Evolutionary conservation across 805 yeast species (phyloP), one percentile per base, ranked within the genome.

Genomic region (Saccharomycopsis babjevae): DNA sequence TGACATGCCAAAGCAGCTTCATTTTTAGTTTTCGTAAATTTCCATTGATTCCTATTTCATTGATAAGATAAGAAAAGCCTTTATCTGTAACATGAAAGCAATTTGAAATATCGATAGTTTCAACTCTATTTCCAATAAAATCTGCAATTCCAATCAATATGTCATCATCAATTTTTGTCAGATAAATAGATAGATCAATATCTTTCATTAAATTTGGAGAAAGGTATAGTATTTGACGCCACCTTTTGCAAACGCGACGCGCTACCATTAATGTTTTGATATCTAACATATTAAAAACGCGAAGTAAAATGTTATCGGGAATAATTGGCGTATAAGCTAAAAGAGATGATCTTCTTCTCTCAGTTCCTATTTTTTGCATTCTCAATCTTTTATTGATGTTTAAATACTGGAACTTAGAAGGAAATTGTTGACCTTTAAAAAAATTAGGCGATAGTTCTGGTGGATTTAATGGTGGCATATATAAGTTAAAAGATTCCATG

Each of bases 11-110:
- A 56, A 82, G 85, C 16, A 88, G 82, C 63, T 76, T 77, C 90
- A 87, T 85, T 62, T 77, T 78, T 57, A 88, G 72, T 10, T 72
- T 71, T 59, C 76, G 74, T 54, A 88, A 78, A 38, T 77, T 76
- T 2, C 90, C 90, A 46, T 82, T 69, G 66, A 85, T 83, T 1
- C 91, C 91, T 59, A 86, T 78, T 66, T 86, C 88, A 66, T 83
- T 85, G 22, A 87, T 83, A 76, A 88, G 75, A 67, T 83, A 83
- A 54, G 84, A 79, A 70, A 88, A 88, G 0, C 92, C 90, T 63
- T 79, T 85, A 69, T 87, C 92, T 0, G 92, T 85, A 7, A 88
- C 76, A 69, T 88, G 92, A 73, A 83, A 87, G 68, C 94, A 88
- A 69, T 84, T 84, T 25, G 90, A 83, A 18, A 88, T 77, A 67